These are phyloP conservation scores for Raphidocelis subcapitata DNA, from an alignment of 139 green algal species.

Conservation along the genomic window DNA sequence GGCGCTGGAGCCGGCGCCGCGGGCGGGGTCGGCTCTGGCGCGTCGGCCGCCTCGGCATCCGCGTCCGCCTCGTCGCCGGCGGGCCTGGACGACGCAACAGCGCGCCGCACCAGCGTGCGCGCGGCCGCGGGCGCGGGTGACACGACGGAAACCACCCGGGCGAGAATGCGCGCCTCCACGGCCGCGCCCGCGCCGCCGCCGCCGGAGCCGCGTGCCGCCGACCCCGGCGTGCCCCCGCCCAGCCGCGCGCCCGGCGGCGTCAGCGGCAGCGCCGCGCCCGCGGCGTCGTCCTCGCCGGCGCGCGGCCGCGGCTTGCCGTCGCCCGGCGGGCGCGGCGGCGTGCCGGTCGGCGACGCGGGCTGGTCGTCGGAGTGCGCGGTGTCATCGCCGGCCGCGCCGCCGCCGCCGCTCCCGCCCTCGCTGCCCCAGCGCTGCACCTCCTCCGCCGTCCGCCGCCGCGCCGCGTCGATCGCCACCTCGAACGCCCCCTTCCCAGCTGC, in stretches of 20 bases:
- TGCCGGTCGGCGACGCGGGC: background rate
- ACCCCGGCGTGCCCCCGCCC: too few relatives aligned
- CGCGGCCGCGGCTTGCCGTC: background rate
- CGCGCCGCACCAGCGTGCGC: background rate
- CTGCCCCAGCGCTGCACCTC: constrained; percentile 18
- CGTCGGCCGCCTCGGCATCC: too few relatives aligned
- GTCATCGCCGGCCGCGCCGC: background rate
- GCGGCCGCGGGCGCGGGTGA: constrained; percentile 4
- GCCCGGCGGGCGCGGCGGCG: background rate
- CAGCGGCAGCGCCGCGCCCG: background rate
- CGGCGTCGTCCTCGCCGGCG: background rate
- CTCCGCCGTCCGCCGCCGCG: constrained; percentile 27
- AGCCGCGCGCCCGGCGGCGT: too few relatives aligned
- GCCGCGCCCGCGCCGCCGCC: background rate
- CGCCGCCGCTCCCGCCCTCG: background rate
- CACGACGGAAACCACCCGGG: constrained; percentile 21
- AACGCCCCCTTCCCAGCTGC: constrained; percentile 34
- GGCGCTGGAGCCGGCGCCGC: too few relatives aligned
- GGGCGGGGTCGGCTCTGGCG: too few relatives aligned
- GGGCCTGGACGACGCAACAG: too few relatives aligned
- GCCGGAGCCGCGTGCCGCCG: constrained; percentile 2
- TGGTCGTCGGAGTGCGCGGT: background rate
- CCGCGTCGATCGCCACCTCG: constrained; percentile 39
- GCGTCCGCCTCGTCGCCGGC: too few relatives aligned
- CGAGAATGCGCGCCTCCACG: constrained; percentile 24